Evolutionary conservation across 306 rosid genomes (phyloP).

Genomic region (Prunus armeniaca): DNA sequence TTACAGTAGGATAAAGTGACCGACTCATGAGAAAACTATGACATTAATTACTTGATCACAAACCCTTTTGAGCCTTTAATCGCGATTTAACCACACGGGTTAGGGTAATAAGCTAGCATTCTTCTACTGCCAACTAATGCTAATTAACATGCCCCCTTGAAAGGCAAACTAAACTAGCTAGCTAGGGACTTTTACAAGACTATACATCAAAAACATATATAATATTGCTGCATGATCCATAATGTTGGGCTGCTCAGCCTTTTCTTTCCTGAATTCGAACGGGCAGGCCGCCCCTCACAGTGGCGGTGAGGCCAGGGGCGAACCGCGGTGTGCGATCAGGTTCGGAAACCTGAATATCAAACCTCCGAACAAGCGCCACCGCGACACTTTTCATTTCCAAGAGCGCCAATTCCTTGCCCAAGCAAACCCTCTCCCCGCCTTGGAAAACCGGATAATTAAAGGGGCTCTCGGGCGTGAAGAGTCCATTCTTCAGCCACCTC

Average conservation of each 20-base stretch:
- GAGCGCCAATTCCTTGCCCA: constrained; percentile 82
- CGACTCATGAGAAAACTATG: neutral
- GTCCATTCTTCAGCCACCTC: constrained; percentile 62
- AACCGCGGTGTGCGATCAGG: constrained; percentile 40
- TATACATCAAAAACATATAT: too few relatives aligned
- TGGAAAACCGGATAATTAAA: constrained; percentile 84
- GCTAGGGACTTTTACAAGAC: too few relatives aligned
- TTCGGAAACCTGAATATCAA: constrained; percentile 37
- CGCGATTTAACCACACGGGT: neutral
- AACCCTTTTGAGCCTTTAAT: neutral
- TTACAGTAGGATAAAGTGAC: neutral
- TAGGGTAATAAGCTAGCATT: neutral
- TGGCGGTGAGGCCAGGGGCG: constrained; percentile 71
- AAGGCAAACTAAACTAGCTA: neutral
- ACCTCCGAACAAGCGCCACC: constrained; percentile 36
- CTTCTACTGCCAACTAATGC: neutral
- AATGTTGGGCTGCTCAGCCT: neutral
- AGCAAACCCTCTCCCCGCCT: constrained; percentile 75
- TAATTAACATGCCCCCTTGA: neutral
- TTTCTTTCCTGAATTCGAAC: constrained; percentile 45
- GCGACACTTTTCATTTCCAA: constrained; percentile 56
- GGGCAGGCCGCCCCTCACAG: constrained; percentile 63
- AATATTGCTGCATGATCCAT: neutral
- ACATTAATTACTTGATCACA: neutral
- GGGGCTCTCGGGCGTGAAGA: constrained; percentile 42